phyloP scores from a whole-genome alignment of 768 basidiomycete species.

The Hericium rajendrae region DNA sequence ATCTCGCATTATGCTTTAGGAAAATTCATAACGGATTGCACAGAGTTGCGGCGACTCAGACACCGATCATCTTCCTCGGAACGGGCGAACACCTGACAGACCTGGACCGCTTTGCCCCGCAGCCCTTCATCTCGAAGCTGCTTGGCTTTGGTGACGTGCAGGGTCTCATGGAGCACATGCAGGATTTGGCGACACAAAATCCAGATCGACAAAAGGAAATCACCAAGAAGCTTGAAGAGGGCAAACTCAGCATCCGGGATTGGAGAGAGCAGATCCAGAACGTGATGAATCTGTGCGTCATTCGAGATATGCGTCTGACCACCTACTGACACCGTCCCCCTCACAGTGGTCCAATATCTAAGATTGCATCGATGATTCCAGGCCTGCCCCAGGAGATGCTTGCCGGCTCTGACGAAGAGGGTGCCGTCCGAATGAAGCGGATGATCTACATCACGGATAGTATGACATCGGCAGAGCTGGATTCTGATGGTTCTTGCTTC shows the following conservation, averaged over 20 bases:
- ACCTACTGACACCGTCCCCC: background rate
- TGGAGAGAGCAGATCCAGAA: slow-evolving; percentile 97
- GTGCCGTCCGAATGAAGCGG: slow-evolving; percentile 81
- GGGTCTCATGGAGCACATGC: slow-evolving; percentile 97
- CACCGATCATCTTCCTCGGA: slow-evolving; percentile 97
- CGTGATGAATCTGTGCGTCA: slow-evolving; percentile 91
- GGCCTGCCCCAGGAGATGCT: slow-evolving; percentile 88
- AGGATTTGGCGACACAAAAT: slow-evolving; percentile 86
- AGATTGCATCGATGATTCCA: slow-evolving; percentile 98
- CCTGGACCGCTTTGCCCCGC: slow-evolving; percentile 89
- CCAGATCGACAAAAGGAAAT: slow-evolving; percentile 98
- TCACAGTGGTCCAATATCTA: slow-evolving; percentile 91
- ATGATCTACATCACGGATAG: slow-evolving; percentile 99
- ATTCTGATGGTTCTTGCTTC: slow-evolving; percentile 90
- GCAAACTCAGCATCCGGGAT: slow-evolving; percentile 92
- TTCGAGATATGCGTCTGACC: slow-evolving; percentile 9
- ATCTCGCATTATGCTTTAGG: background rate
- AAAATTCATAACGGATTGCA: slow-evolving; percentile 1
- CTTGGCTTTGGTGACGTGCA: slow-evolving; percentile 95
- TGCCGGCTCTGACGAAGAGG: slow-evolving; percentile 91
- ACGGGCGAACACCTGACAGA: slow-evolving; percentile 98
- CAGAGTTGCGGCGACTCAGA: slow-evolving; percentile 97
- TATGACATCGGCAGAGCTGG: slow-evolving; percentile 89
- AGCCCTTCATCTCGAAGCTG: slow-evolving; percentile 95
- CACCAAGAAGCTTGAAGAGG: slow-evolving; percentile 95